These are phyloP conservation scores for Neoascochyta sp. DNA, from an alignment of 2,329 filamentous ascomycete genomes.

Conservation along the genomic window DNA sequence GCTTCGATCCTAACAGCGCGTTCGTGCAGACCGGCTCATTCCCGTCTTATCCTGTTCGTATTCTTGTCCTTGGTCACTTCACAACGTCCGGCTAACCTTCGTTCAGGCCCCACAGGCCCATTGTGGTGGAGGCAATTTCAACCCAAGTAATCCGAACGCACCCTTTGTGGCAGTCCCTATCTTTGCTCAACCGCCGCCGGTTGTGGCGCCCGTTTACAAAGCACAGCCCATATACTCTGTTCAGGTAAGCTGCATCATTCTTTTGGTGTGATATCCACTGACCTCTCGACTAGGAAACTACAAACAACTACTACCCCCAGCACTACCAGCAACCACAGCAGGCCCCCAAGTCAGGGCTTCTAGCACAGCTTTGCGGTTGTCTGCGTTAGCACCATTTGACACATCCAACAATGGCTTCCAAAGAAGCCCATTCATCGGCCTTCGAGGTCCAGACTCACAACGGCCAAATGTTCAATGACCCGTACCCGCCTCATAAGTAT, in stretches of 20 bases:
- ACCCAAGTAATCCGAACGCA: conserved; percentile 14
- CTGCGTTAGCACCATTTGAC: conserved; percentile 6
- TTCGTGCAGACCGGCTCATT: conserved; percentile 9
- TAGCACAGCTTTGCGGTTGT: conserved; percentile 16
- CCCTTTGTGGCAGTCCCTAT: conserved; percentile 6
- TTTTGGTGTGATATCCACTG: no score
- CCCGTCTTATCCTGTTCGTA: conserved; percentile 7
- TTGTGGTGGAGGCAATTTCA: conserved; percentile 14
- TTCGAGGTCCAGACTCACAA: conserved; percentile 12
- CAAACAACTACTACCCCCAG: conserved; percentile 3
- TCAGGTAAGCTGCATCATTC: conserved; percentile 10
- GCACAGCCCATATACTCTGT: conserved; percentile 7
- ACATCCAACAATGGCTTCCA: conserved; percentile 5
- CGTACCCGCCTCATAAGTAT: no score
- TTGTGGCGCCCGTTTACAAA: conserved; percentile 6
- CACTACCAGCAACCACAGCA: conserved; percentile 9
- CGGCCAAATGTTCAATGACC: no score
- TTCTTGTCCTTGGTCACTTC: not conserved
- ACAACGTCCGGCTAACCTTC: not conserved
- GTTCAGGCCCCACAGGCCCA: conserved; percentile 5
- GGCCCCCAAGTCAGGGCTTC: conserved; percentile 10
- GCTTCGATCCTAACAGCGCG: conserved; percentile 13
- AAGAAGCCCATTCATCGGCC: conserved; percentile 10
- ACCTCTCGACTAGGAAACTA: conserved; percentile 11
- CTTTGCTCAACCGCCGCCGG: conserved; percentile 7